Conservation (phyloP, 228 moss, liverwort and hornwort species). For the Sphagnum fallax region DNA sequence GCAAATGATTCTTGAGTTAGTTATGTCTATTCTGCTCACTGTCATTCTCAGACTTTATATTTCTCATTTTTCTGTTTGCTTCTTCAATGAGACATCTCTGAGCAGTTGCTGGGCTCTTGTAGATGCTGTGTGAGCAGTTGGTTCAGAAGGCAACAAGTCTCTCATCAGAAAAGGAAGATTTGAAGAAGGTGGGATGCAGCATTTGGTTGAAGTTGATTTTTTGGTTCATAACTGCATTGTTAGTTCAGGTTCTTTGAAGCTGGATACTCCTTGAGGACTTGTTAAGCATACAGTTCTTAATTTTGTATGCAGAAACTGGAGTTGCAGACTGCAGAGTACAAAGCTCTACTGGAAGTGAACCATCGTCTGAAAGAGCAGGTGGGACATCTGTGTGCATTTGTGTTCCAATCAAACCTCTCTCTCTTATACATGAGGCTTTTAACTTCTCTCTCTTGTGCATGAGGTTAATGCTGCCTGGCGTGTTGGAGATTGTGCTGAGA, state of each 20-base stretch:
- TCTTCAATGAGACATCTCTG: not conserved
- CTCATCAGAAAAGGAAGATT: conserved; percentile 45
- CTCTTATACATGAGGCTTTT: not conserved
- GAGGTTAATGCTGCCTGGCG: not conserved
- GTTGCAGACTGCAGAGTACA: conserved; percentile 22
- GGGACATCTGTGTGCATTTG: not conserved
- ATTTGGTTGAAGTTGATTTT: not conserved
- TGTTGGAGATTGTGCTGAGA: not conserved
- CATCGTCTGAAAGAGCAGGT: conserved; percentile 50
- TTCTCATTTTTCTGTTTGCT: not conserved
- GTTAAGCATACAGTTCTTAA: not conserved
- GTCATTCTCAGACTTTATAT: not conserved
- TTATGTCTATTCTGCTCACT: not conserved
- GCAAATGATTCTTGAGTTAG: not conserved
- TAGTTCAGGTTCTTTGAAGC: not conserved
- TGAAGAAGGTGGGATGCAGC: conserved; percentile 43
- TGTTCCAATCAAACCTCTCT: not conserved
- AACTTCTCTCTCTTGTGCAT: not conserved
- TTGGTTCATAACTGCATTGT: not conserved
- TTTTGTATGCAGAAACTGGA: conserved; percentile 26
- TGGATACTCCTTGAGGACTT: not conserved
- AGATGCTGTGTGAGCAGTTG: conserved; percentile 73
- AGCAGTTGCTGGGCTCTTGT: not conserved
- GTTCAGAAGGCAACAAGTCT: conserved; percentile 58
- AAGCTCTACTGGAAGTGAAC: conserved; percentile 33